Conservation (phyloP, 257 asterid species). For the Solanum lycopersicoides region DNA sequence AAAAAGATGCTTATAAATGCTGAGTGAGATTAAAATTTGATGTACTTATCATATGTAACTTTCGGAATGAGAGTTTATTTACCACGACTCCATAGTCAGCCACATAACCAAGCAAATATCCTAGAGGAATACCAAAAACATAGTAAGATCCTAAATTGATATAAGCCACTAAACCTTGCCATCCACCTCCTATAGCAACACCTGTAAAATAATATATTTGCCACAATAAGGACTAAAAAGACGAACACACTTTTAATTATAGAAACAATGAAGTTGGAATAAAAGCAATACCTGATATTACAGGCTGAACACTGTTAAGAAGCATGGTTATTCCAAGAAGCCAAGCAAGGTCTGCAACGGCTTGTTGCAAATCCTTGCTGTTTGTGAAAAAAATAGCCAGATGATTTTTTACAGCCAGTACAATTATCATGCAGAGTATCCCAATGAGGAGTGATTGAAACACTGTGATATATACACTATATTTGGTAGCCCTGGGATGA, state of each 20-base stretch:
- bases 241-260: not conserved
- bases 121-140: slow-evolving; percentile 55
- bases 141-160: slow-evolving; percentile 70
- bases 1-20: not conserved
- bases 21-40: not conserved
- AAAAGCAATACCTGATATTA: slow-evolving; percentile 46
- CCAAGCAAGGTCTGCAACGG: slow-evolving; percentile 53
- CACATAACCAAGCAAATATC: slow-evolving; percentile 48
- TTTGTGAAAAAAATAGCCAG: slow-evolving; percentile 40
- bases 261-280: not conserved
- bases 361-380: slow-evolving; percentile 50
- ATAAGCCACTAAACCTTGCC: slow-evolving; percentile 73
- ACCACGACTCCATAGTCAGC: slow-evolving; percentile 52
- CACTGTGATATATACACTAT: slow-evolving; percentile 40
- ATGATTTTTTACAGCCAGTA: slow-evolving; percentile 36
- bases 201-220: slow-evolving; percentile 20
- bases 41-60: not conserved
- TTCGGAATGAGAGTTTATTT: not conserved
- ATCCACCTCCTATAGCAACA: slow-evolving; percentile 75
- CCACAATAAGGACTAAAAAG: not conserved
- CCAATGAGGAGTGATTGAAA: slow-evolving; percentile 55
- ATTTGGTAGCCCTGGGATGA: slow-evolving; percentile 61
- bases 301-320: slow-evolving; percentile 79
- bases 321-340: slow-evolving; percentile 71
- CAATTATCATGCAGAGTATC: slow-evolving; percentile 39